Base-by-base conservation (phyloP, 495 filamentous ascomycete genomes). In the Baudoinia panamericana region DNA sequence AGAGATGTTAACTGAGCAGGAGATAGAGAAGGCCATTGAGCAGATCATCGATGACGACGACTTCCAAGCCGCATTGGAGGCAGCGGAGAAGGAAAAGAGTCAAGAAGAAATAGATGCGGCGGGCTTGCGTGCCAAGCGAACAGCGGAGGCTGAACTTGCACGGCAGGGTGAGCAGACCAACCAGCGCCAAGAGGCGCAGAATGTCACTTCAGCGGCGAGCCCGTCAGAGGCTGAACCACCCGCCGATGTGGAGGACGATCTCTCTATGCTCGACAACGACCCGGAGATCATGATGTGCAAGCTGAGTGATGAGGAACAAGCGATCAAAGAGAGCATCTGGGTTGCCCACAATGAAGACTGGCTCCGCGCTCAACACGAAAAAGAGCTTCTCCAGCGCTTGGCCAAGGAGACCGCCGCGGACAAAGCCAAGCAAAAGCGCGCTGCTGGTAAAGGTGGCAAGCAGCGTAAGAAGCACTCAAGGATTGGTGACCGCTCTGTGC, bases 281-380 rank as follows among this genome's bases (percentile, higher is more conserved):
- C 80, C 80, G 0, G 90, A 97, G 58, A 82, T 96, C 17, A 55
- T 63, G 38, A 73, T 78, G 47, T 93, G 84, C 59, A 56, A 80
- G 28, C 70, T 95, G n/a, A 64, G 66, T 0, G 67, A 72, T 5
- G 65, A 65, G 2, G 88, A 96, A 59, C 66, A 75, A 2, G 67
- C 68, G 4, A 67, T 86, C 47, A 94, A 93, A 54, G 84, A 93
- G 57, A 67, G 69, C 30, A 82, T 96, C 38, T 97, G 90, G 90
- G 71, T 85, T n/a, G 81, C 86, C 44, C 75, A 83, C 49, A 95
- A 96, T 60, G 80, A 84, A 52, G 82, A 88, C 38, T 97, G 82
- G 62, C 67, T 97, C 26, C 80, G 87, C 4, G 69, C 73, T 17
- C 73, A 86, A 57, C 83, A 93, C 56, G 72, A 76, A 33, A 88